A percentile compares a stretch with the other conserved stretches of the same genome.
Evolutionary conservation across 129 eudicot species (phyloP).

Genomic region (Gnaphalium uliginosum): DNA sequence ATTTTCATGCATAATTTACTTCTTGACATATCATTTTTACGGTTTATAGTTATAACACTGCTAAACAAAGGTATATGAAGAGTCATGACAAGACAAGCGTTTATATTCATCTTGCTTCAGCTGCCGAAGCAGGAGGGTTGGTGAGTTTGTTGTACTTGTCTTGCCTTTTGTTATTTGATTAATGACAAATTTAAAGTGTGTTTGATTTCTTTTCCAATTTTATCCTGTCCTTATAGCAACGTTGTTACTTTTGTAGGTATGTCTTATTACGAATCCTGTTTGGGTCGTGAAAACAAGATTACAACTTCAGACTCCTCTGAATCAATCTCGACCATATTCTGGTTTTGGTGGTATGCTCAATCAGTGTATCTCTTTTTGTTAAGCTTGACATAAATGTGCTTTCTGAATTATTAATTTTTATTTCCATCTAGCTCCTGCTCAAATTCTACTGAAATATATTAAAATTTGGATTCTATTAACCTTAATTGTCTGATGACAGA

Average conservation of each 20-base stretch:
- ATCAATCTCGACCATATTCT: constrained; percentile 64
- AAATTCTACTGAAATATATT: background rate
- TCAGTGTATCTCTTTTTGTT: constrained; percentile 29
- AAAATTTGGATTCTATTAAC: background rate
- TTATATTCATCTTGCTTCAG: constrained; percentile 87
- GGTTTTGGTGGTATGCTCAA: constrained; percentile 74
- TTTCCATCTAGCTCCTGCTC: background rate
- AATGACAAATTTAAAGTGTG: background rate
- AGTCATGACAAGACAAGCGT: constrained; percentile 60
- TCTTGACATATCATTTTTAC: constrained; percentile 13
- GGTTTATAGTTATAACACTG: constrained; percentile 74
- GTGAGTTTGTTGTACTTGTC: constrained; percentile 46
- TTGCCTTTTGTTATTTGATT: background rate
- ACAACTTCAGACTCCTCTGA: constrained; percentile 96
- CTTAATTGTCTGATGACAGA: constrained; percentile 44
- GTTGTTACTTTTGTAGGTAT: constrained; percentile 60
- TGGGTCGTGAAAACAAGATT: constrained; percentile 99
- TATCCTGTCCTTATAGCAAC: constrained; percentile 1
- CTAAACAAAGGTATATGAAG: constrained; percentile 82
- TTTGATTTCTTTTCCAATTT: background rate
- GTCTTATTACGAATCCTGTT: constrained; percentile 86
- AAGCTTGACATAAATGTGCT: constrained; percentile 10
- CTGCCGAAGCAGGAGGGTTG: constrained; percentile 99
- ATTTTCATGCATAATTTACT: background rate
- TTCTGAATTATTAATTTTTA: background rate